Evolutionary conservation across 352 stramenopile species (phyloP).

Genomic region (Globisporangium acanthophoron): DNA sequence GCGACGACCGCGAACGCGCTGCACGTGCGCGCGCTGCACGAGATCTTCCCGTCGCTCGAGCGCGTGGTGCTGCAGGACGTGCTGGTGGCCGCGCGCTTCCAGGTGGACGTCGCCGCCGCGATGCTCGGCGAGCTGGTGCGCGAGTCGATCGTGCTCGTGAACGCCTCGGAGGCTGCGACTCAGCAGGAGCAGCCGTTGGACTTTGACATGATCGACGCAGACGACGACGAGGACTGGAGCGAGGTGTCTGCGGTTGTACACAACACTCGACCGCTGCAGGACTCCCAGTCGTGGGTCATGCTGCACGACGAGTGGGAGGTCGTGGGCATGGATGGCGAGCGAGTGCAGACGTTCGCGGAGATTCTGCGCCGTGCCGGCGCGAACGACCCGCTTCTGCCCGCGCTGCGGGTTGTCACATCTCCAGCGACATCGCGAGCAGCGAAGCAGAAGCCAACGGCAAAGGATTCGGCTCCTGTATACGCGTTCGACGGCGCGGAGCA

Average conservation of each 20-base stretch:
- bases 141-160: conserved; percentile 9
- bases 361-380: conserved; percentile 20
- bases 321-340: conserved; percentile 33
- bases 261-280: not conserved
- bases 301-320: conserved; percentile 73
- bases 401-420: not conserved
- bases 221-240: conserved; percentile 58
- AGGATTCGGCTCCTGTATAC: too few relatives aligned
- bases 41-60: conserved; percentile 50
- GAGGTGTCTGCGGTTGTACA: conserved; percentile 24
- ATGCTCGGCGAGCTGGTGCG: conserved; percentile 54
- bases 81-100: conserved; percentile 55
- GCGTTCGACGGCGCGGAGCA: conserved; percentile 10
- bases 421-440: not conserved
- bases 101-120: conserved; percentile 50
- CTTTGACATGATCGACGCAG: conserved; percentile 27
- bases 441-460: not conserved
- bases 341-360: conserved; percentile 54
- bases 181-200: conserved; percentile 13
- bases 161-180: too few relatives aligned
- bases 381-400: conserved; percentile 9
- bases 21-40: conserved; percentile 38
- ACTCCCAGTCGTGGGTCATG: conserved; percentile 34
- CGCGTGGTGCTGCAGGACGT: conserved; percentile 54
- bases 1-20: conserved; percentile 25